phyloP scores from a whole-genome alignment of 2,329 filamentous ascomycete genomes.

The Sclerotinia minor region DNA sequence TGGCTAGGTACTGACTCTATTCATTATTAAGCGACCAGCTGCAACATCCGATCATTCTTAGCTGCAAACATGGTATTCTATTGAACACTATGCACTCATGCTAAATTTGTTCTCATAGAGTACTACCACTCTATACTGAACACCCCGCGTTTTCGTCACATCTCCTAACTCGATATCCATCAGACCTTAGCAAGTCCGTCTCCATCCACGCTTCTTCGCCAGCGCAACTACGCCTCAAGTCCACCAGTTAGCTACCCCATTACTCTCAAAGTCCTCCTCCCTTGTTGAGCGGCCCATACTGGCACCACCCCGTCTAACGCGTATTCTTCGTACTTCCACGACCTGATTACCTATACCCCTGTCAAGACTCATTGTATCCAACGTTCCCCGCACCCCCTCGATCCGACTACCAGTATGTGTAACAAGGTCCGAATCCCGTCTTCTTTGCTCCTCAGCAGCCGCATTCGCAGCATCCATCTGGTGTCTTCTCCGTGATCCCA shows the following conservation, averaged over 20 bases:
- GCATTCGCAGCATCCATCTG: background rate
- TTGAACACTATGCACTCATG: background rate
- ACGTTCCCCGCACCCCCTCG: background rate
- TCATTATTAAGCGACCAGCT: background rate
- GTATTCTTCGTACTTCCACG: background rate
- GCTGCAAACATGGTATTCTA: background rate
- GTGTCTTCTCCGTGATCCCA: background rate
- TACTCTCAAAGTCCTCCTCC: background rate
- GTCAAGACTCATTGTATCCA: background rate
- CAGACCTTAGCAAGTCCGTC: background rate
- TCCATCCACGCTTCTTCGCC: background rate
- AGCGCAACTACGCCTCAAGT: background rate
- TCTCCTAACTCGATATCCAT: too few relatives aligned
- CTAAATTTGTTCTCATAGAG: background rate
- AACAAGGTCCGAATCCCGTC: background rate
- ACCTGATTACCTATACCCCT: background rate
- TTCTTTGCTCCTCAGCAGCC: background rate
- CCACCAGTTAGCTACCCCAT: background rate
- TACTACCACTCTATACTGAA: background rate
- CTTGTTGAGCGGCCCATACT: background rate
- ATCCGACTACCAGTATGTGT: too few relatives aligned
- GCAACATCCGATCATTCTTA: background rate
- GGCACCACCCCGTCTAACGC: background rate
- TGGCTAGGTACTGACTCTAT: too few relatives aligned
- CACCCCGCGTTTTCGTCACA: background rate